phyloP scores from a whole-genome alignment of 2,329 filamentous ascomycete genomes.

The Beauveria rudraprayagi region DNA sequence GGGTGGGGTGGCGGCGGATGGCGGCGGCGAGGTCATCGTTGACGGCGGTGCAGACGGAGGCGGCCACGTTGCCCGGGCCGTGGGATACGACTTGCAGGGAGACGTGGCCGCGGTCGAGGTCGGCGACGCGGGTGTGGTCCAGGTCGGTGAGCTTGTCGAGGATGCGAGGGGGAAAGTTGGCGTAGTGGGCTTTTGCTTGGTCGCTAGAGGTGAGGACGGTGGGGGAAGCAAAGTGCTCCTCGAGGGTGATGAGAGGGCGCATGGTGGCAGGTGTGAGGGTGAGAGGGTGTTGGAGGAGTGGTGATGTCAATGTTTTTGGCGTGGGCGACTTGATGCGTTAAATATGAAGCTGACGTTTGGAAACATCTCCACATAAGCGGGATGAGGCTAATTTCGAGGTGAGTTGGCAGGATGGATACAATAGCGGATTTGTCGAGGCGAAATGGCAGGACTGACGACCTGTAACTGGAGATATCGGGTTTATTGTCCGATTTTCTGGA shows the following conservation, averaged over 20 bases:
- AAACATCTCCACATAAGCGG: background rate
- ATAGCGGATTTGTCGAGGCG: background rate
- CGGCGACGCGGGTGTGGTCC: slow-evolving; percentile 16
- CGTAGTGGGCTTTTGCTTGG: slow-evolving; percentile 15
- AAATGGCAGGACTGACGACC: background rate
- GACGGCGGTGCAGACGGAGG: slow-evolving; percentile 18
- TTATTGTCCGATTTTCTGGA: background rate
- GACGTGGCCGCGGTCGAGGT: slow-evolving; percentile 20
- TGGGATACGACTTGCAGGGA: slow-evolving; percentile 14
- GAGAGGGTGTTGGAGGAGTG: background rate
- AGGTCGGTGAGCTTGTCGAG: slow-evolving; percentile 18
- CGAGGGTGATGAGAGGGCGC: slow-evolving; percentile 30
- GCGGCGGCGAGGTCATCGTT: slow-evolving; percentile 16
- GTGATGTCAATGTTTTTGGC: background rate
- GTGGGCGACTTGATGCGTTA: background rate
- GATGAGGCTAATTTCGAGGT: background rate
- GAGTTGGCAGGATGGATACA: background rate
- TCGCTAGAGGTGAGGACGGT: slow-evolving; percentile 13
- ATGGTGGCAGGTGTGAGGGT: background rate
- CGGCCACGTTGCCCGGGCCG: slow-evolving; percentile 7
- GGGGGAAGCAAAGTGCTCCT: slow-evolving; percentile 30
- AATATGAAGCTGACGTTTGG: background rate
- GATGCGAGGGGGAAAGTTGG: slow-evolving; percentile 17
- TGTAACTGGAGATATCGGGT: background rate
- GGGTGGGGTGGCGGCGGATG: slow-evolving; percentile 14